Evolutionary conservation across 2,329 filamentous ascomycete species (phyloP), one percentile per base, ranked within the genome.

Genomic region (Tolypocladium ophioglossoides): DNA sequence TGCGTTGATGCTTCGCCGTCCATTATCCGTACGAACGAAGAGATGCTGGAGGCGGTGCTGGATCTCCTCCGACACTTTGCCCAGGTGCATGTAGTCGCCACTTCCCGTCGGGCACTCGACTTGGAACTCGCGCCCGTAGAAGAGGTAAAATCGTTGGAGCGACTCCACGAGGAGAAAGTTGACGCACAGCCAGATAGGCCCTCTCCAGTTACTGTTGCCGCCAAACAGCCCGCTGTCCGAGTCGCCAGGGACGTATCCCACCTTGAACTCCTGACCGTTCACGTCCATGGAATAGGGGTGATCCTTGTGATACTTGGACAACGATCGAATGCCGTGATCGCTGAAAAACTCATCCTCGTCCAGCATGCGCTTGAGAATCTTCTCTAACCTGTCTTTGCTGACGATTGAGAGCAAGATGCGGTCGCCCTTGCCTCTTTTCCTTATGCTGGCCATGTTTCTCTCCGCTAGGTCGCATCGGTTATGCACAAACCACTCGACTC

Each of bases 201-300:
- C 92, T 73, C 92, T 84, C 92, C 92, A 97, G 72, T 97, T 97
- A 70, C 91, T 96, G 79, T 97, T 97, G 61, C 92, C 92, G 52
- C 92, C 92, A 65, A 97, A 97, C 6, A 97, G 80, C 4, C 90
- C 89, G 64, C 89, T 96, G 72, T 97, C 91, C 0, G 92, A 96
- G 67, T 97, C 92, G n/a, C 92, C 94, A 1, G 94, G 85, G 20
- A 97, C 84, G 65, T 97, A 97, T 62, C 84, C 82, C 41, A 97
- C 92, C 55, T 84, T 82, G 74, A 96, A 97, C 34, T 79, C 80
- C 68, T 96, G 90, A 0, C 89, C 91, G 60, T 97, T 95, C 56
- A 96, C 92, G 53, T 95, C 87, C 92, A 97, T 97, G 1, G 88
- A 89, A 69, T 89, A 94, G 0, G 94, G 94, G 61, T 96, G 74